These are phyloP conservation scores for Peronospora tabacina DNA, from an alignment of 352 stramenopile species.

Conservation along the genomic window DNA sequence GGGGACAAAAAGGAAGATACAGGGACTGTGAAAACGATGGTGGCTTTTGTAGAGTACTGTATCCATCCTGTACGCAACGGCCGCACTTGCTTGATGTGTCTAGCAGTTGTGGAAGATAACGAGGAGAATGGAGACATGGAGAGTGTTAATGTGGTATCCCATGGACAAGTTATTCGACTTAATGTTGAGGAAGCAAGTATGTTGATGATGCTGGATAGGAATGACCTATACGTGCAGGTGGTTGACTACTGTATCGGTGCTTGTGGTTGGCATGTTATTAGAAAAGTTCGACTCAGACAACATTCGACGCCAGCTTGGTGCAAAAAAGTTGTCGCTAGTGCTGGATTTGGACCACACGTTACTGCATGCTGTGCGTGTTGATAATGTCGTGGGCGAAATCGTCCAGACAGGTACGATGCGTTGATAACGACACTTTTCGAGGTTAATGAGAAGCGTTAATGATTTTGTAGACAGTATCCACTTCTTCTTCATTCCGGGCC, in stretches of 20 bases:
- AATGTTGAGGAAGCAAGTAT: conserved; percentile 95
- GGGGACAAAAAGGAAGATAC: conserved; percentile 8
- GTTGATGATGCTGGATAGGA: conserved; percentile 48
- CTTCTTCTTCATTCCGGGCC: conserved; percentile 69
- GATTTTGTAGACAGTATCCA: conserved; percentile 53
- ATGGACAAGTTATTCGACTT: conserved; percentile 88
- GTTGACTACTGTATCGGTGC: neutral
- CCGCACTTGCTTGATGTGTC: conserved; percentile 75
- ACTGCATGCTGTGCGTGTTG: conserved; percentile 86
- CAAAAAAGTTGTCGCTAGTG: conserved; percentile 91
- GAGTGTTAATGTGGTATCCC: conserved; percentile 73
- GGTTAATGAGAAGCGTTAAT: conserved; percentile 1
- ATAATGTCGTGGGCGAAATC: conserved; percentile 60
- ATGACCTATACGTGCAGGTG: conserved; percentile 8
- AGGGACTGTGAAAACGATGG: conserved; percentile 9
- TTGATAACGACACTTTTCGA: neutral
- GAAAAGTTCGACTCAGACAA: conserved; percentile 84
- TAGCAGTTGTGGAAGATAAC: conserved; percentile 61
- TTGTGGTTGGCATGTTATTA: conserved; percentile 14
- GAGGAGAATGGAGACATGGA: conserved; percentile 60
- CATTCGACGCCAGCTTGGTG: conserved; percentile 76
- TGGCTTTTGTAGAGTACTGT: conserved; percentile 72
- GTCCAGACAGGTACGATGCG: conserved; percentile 36
- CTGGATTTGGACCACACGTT: conserved; percentile 97
- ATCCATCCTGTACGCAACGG: conserved; percentile 69